Percentiles rank a stretch among this genome's conserved stretches.
Conservation (phyloP, 2,329 filamentous ascomycete species). For the Penicillium sp. region DNA sequence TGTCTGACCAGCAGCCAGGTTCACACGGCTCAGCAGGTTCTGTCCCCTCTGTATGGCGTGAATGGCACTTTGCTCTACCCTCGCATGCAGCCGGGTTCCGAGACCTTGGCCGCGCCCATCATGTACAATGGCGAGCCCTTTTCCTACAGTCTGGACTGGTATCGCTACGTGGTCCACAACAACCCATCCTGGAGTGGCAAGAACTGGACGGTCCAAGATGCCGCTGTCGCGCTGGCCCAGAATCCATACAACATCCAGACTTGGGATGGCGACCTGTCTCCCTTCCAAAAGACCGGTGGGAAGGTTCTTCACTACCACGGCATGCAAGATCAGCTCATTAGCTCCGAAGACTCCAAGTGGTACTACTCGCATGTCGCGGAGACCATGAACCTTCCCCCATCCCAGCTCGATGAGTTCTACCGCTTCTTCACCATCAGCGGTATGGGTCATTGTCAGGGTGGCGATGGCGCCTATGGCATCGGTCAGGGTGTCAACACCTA, state of each 20-base stretch:
- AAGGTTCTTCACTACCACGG: slow-evolving; percentile 47
- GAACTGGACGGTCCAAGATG: slow-evolving; percentile 40
- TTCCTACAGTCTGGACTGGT: slow-evolving; percentile 44
- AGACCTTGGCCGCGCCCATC: slow-evolving; percentile 25
- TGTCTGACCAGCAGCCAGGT: slow-evolving; percentile 35
- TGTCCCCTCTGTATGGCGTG: slow-evolving; percentile 34
- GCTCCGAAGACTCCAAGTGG: slow-evolving; percentile 51
- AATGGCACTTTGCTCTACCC: slow-evolving; percentile 35
- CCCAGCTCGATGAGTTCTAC: slow-evolving; percentile 41
- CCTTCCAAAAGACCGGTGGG: slow-evolving; percentile 45
- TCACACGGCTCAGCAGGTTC: slow-evolving; percentile 28
- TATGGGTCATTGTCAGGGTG: slow-evolving; percentile 51
- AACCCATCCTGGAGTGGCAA: slow-evolving; percentile 41
- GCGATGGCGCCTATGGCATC: slow-evolving; percentile 46
- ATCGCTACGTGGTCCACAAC: slow-evolving; percentile 44
- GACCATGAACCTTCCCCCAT: slow-evolving; percentile 35
- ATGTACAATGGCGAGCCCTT: slow-evolving; percentile 41
- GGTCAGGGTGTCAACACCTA: slow-evolving; percentile 30
- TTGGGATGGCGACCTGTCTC: slow-evolving; percentile 47
- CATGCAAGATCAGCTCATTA: slow-evolving; percentile 51
- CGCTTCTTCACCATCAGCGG: slow-evolving; percentile 55
- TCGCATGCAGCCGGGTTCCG: slow-evolving; percentile 37
- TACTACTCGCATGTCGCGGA: slow-evolving; percentile 50
- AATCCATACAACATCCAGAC: slow-evolving; percentile 53
- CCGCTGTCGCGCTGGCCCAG: slow-evolving; percentile 34